Base-by-base conservation (phyloP, 495 filamentous ascomycete genomes). In the Tuber melanosporum region DNA sequence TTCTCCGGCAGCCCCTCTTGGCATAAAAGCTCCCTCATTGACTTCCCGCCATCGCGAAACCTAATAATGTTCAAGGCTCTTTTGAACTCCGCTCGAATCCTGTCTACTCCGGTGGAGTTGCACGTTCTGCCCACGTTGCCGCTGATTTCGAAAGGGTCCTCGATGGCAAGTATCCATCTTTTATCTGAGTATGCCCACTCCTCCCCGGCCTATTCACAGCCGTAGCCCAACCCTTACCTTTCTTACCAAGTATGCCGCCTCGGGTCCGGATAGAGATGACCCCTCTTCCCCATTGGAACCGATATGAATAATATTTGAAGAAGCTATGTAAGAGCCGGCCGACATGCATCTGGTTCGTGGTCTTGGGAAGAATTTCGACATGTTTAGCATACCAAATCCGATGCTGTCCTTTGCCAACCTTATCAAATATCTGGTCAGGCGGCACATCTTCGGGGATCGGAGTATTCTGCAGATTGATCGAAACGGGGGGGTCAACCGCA, bases 51-150 rank as follows among this genome's bases (percentile, higher is more conserved):
- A 73, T 83, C 82, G 26, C 79, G 76, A 70, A 72, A 71, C 76
- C 81, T 85, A 74, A 94, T 89, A 73, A 95, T 88, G 19, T 86
- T 83, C 85, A 90, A 90, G 12, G 93, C 92, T 44, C 93, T 87
- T 2, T 91, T 86, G 79, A 96, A 93, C 85, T 96, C 93, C 77
- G 93, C 90, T 42, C 92, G 86, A 72, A 95, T 95, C 6, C 90
- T 87, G 0, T 90, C 88, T 57, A 95, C 91, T 39, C 81, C 81
- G 52, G 70, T 46, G 8, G 91, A 89, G 43, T 90, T 93, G 1
- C 95, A 93, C 0, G 93, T 95, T 45, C 92, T 86, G 15, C 91
- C 93, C 70, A 96, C 90, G 80, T 96, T 95, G 84, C 95, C 92
- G 70, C 91, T 89, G 5, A 88, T 86, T 85, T 95, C 93, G 82